Percentiles rank a stretch among this genome's conserved stretches.
These are phyloP conservation scores for Salvia hispanica DNA, from an alignment of 257 asterid species.

Conservation along the genomic window DNA sequence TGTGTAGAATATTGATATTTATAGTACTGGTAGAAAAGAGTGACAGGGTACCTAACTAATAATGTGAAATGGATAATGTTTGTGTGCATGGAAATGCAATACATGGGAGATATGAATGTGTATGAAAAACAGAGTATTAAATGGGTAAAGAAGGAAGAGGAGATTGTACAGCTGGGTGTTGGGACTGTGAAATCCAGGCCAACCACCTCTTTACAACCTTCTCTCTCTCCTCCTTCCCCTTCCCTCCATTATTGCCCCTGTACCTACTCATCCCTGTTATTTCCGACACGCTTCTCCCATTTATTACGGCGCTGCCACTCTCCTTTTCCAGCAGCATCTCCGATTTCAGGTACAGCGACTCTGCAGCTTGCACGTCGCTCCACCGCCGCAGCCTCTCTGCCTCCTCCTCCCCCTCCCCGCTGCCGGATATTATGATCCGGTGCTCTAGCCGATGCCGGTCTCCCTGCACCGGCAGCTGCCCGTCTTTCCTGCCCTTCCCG, in stretches of 20 bases:
- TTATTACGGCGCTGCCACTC: conserved; percentile 56
- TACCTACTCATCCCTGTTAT: conserved; percentile 81
- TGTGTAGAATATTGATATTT: not conserved
- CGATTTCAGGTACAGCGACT: conserved; percentile 46
- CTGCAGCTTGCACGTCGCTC: conserved; percentile 78
- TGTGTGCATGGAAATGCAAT: conserved; percentile 26
- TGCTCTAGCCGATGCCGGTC: conserved; percentile 63
- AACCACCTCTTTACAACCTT: conserved; percentile 65
- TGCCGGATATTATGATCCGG: conserved; percentile 65
- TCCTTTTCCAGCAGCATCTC: conserved; percentile 33
- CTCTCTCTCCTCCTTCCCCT: conserved; percentile 30
- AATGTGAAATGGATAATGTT: conserved; percentile 34
- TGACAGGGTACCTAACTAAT: conserved; percentile 26
- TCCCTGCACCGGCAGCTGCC: conserved; percentile 38
- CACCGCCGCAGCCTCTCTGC: conserved; percentile 41
- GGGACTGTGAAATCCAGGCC: conserved; percentile 81
- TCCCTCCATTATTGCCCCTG: conserved; percentile 54
- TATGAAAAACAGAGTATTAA: conserved; percentile 15
- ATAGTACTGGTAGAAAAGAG: no score
- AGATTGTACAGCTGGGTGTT: conserved; percentile 46
- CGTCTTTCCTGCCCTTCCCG: conserved; percentile 51
- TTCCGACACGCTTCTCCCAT: conserved; percentile 83
- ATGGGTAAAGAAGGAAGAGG: conserved; percentile 36
- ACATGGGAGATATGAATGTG: conserved; percentile 14
- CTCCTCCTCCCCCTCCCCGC: conserved; percentile 31